Base-by-base conservation (phyloP, 1,284 basidiomycete genomes). In the Fereydounia khargensis region DNA sequence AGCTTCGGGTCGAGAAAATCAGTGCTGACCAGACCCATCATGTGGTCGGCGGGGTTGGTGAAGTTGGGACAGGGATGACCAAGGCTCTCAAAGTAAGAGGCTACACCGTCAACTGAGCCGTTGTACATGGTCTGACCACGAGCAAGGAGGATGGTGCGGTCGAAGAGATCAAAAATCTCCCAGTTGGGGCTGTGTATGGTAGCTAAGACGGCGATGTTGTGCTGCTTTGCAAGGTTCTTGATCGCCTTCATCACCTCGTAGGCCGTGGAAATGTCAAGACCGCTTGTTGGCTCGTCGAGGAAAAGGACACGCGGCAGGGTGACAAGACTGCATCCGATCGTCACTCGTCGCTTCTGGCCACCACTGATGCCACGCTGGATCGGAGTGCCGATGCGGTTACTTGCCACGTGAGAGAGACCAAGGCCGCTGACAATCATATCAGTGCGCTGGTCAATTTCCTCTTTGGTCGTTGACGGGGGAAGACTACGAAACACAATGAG, bases 211-310 rank as follows among this genome's bases (percentile, higher is more conserved):
- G 74, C 59, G 16, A 76, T 70, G 44, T 61, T 45, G 35, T 68
- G 54, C 2, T 52, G 37, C 28, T 34, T 39, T 0, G 73, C 70
- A 17, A 77, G 43, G 6, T 39, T 41, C 6, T 47, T 39, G 25
- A 76, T 67, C 16, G 66, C 68, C 1, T 50, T 32, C 17, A 78
- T 60, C 10, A 78, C 76, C 42, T 78, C 75, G 18, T 50, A 48
- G 9, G 68, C 64, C 0, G 73, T 68, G 14, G 43, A 38, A 3
- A 41, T 55, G 37, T 73, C 70, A 6, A 77, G 47, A 2, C 75
- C 76, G 4, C 48, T 56, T 3, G 77, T 78, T 0, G 78, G 78
- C 54, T 79, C 78, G 47, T 79, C 78, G 16, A 79, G 67, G 46
- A 79, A 74, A n/a, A 79, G 64, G 1, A 79, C 49, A 39, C 34